Conservation (phyloP, 2,329 filamentous ascomycete genomes). For the Clonostachys sp. region DNA sequence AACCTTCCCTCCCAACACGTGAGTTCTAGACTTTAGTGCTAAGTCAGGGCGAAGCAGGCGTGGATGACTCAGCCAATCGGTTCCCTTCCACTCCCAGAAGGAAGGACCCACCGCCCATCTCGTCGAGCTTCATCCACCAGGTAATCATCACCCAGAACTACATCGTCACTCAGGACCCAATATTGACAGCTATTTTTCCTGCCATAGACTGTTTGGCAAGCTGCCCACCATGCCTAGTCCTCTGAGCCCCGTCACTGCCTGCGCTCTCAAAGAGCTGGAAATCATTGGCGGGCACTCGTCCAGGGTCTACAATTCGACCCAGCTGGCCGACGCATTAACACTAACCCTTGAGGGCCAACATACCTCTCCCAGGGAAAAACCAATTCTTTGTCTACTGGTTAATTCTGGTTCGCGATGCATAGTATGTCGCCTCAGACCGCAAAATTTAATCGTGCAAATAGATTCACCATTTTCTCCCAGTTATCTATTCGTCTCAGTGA, state of each 20-base stretch:
- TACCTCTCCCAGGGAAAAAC: background rate
- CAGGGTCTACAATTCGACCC: slow-evolving; percentile 14
- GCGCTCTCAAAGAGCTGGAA: slow-evolving; percentile 20
- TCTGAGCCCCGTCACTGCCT: slow-evolving; percentile 19
- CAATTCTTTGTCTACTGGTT: slow-evolving; percentile 16
- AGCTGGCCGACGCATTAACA: slow-evolving; percentile 4
- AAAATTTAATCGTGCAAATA: too few relatives aligned
- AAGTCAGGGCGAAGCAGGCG: background rate
- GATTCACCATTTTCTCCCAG: slow-evolving; percentile 9
- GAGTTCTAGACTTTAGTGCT: background rate
- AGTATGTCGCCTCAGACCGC: slow-evolving; percentile 8
- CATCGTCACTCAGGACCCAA: background rate
- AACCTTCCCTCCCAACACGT: background rate
- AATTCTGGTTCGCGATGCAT: slow-evolving; percentile 12
- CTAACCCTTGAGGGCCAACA: background rate
- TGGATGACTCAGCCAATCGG: background rate
- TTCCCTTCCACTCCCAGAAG: background rate
- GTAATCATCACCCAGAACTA: background rate
- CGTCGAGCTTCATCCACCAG: background rate
- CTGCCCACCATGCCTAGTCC: slow-evolving; percentile 13
- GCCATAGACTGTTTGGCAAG: background rate
- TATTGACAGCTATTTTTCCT: background rate
- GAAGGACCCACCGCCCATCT: too few relatives aligned
- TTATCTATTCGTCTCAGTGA: slow-evolving; percentile 21
- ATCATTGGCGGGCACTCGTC: slow-evolving; percentile 12